Percentiles rank a stretch among this genome's conserved stretches.
These are phyloP conservation scores for Chaetomidium leptoderma DNA, from an alignment of 495 filamentous ascomycete species.

Conservation along the genomic window DNA sequence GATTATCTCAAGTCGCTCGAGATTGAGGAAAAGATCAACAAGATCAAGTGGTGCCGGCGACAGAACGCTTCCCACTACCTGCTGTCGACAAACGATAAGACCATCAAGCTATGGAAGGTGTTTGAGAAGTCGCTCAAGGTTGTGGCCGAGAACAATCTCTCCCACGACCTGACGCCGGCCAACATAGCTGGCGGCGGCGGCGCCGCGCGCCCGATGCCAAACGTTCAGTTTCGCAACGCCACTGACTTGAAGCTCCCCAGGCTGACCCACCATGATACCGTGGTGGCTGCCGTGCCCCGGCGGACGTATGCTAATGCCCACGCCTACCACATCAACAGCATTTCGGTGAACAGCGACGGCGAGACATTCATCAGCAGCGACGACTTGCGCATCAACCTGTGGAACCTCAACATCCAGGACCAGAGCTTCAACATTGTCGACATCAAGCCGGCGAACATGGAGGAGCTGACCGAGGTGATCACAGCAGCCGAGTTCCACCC, in stretches of 20 bases:
- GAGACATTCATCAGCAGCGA: constrained; percentile 99
- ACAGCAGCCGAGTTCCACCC: constrained; percentile 98
- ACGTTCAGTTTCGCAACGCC: constrained; percentile 71
- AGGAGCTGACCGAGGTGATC: constrained; percentile 97
- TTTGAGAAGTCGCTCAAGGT: constrained; percentile 99
- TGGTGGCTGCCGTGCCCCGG: constrained; percentile 92
- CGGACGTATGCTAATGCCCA: constrained; percentile 97
- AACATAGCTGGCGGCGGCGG: constrained; percentile 70
- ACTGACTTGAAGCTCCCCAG: constrained; percentile 85
- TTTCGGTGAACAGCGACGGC: constrained; percentile 98
- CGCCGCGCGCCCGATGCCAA: constrained; percentile 61
- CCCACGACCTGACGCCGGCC: constrained; percentile 84
- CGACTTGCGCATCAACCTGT: constrained; percentile 94
- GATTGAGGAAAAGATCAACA: constrained; percentile 99
- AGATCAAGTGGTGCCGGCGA: constrained; percentile 98
- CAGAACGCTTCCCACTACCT: constrained; percentile 98
- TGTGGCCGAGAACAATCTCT: constrained; percentile 97
- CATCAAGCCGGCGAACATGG: constrained; percentile 99
- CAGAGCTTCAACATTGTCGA: constrained; percentile 99
- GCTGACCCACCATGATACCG: constrained; percentile 96
- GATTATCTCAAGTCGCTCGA: constrained; percentile 98
- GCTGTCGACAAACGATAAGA: constrained; percentile 98
- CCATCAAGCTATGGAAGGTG: constrained; percentile 99
- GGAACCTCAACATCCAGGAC: constrained; percentile 98
- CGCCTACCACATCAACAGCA: constrained; percentile 99